These are phyloP conservation scores for Fagopyrum tataricum DNA, from an alignment of 148 eudicot genomes.

Conservation along the genomic window DNA sequence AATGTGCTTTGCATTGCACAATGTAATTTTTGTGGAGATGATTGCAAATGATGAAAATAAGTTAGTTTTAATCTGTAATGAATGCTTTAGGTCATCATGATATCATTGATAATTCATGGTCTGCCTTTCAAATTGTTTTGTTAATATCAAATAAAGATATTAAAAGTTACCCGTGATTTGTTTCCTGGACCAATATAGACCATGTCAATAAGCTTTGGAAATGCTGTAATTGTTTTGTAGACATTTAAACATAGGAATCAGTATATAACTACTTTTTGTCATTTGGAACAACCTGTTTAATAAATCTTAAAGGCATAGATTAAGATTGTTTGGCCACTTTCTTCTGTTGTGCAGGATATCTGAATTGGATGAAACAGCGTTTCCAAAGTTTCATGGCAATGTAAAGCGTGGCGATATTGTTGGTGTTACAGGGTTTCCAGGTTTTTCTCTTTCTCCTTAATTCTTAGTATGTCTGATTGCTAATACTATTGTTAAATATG, in stretches of 20 bases:
- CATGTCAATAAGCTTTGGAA: background rate
- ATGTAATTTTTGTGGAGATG: no score
- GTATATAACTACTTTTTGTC: background rate
- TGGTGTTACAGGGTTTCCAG: conserved; percentile 86
- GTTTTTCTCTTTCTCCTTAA: conserved; percentile 25
- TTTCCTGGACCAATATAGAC: background rate
- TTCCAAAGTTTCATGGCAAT: conserved; percentile 51
- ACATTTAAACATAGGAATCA: background rate
- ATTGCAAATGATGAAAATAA: no score
- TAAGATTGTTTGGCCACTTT: background rate
- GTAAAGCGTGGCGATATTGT: conserved; percentile 96
- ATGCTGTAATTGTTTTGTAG: background rate
- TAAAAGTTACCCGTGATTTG: background rate
- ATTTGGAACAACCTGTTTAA: background rate
- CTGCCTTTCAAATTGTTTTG: background rate
- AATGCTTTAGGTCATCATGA: no score
- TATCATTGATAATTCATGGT: background rate
- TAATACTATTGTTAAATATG: background rate
- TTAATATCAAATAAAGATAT: background rate
- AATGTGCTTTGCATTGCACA: no score
- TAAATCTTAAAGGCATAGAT: background rate
- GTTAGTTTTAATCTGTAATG: no score
- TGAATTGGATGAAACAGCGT: conserved; percentile 61
- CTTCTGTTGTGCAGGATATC: conserved; percentile 41
- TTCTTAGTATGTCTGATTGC: background rate